A percentile compares a stretch with the other conserved stretches of the same genome.
These are phyloP conservation scores for Plantago coronopus DNA, from an alignment of 305 asterid species.

Conservation along the genomic window DNA sequence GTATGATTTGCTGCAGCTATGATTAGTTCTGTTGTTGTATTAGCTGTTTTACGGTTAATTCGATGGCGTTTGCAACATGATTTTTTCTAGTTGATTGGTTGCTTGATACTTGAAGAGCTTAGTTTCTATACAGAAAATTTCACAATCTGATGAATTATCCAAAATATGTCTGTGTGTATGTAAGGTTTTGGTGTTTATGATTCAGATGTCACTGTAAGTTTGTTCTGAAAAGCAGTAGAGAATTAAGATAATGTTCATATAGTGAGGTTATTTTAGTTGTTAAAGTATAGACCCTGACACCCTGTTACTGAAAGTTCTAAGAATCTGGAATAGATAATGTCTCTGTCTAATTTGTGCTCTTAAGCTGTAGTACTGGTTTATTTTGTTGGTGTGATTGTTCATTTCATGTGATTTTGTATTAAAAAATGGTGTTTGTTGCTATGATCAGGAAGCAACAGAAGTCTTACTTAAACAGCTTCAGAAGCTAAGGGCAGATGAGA, in stretches of 20 bases:
- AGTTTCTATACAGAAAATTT: neutral
- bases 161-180: no score
- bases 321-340: no score
- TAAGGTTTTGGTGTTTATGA: no score
- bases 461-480: slow-evolving; percentile 47
- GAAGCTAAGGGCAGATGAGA: slow-evolving; percentile 45
- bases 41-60: no score
- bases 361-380: neutral
- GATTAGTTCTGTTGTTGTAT: neutral
- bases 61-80: no score
- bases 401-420: neutral
- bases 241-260: no score
- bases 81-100: neutral
- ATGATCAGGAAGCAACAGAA: slow-evolving; percentile 58
- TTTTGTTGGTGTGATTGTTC: neutral
- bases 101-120: neutral
- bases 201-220: no score
- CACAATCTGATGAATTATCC: neutral
- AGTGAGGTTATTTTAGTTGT: no score
- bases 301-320: no score
- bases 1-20: neutral
- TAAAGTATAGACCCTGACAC: no score
- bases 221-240: no score
- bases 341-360: no score
- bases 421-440: neutral